A percentile compares a stretch with the other conserved stretches of the same genome.
These are phyloP conservation scores for Umbelopsis sp. DNA, from an alignment of 192 early-diverging fungal species.

Conservation along the genomic window DNA sequence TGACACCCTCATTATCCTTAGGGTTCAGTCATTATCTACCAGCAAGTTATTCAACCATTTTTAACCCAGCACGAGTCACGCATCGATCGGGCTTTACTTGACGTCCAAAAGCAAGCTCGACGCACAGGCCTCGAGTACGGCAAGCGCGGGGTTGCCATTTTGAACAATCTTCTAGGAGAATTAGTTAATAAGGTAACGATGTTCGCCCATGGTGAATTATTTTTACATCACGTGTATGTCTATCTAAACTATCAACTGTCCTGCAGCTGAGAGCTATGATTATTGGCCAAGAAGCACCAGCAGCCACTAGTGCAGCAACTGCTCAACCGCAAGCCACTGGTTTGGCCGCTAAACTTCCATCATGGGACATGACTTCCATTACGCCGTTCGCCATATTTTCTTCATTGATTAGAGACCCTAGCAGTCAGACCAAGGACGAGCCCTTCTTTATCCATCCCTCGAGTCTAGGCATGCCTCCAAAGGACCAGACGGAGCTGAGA, in stretches of 20 bases:
- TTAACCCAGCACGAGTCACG: constrained; percentile 27
- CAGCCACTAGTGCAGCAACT: constrained; percentile 10
- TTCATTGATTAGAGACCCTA: constrained; percentile 17
- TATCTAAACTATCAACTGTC: not conserved
- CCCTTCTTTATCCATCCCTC: not conserved
- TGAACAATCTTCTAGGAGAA: constrained; percentile 31
- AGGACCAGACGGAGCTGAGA: constrained; percentile 2
- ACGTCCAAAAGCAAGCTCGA: constrained; percentile 26
- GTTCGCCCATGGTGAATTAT: not conserved
- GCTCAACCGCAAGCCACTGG: constrained; percentile 10
- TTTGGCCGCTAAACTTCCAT: not conserved
- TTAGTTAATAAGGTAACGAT: not conserved
- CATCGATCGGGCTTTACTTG: constrained; percentile 32
- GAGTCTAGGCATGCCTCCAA: constrained; percentile 2
- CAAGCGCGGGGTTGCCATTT: constrained; percentile 24
- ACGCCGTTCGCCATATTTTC: constrained; percentile 27
- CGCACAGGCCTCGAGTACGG: constrained; percentile 23
- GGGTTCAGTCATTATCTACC: constrained; percentile 31
- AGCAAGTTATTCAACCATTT: constrained; percentile 26
- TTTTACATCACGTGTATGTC: too few relatives aligned
- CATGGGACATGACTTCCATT: constrained; percentile 11
- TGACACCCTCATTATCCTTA: not conserved
- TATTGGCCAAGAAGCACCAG: not conserved
- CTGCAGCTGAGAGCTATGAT: constrained; percentile 7
- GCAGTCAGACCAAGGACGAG: constrained; percentile 2